Percentiles rank a stretch among this genome's conserved stretches.
Evolutionary conservation across 2,329 filamentous ascomycete species (phyloP).

Genomic region (Phialocephala subalpina): DNA sequence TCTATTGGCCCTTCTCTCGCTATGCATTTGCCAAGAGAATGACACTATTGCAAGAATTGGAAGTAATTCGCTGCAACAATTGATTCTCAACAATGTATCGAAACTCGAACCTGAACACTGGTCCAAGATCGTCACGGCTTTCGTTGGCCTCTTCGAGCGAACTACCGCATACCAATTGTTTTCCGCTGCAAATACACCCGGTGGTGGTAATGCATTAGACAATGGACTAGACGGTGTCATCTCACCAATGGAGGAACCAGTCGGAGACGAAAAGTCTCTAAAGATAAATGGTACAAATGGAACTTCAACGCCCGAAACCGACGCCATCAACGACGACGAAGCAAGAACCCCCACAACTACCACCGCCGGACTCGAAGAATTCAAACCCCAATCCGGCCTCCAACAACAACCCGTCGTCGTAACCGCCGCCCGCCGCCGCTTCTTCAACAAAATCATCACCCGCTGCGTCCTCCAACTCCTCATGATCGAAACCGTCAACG

Average conservation of each 20-base stretch:
- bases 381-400: conserved; percentile 76
- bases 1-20: conserved; percentile 91
- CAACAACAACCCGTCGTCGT: conserved; percentile 93
- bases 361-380: conserved; percentile 70
- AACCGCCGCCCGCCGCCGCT: conserved; percentile 88
- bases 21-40: conserved; percentile 99
- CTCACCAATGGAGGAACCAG: conserved; percentile 38
- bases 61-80: conserved; percentile 95
- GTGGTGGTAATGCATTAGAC: conserved; percentile 60
- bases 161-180: conserved; percentile 97
- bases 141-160: conserved; percentile 92
- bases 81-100: conserved; percentile 94
- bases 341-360: conserved; percentile 37
- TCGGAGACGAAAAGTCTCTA: conserved; percentile 59
- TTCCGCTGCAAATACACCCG: conserved; percentile 72
- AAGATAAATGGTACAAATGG: conserved; percentile 66
- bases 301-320: conserved; percentile 41
- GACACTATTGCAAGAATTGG: conserved; percentile 98
- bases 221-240: conserved; percentile 60
- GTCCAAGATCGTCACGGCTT: conserved; percentile 93
- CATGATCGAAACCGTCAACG: conserved; percentile 99
- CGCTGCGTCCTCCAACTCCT: conserved; percentile 96
- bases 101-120: conserved; percentile 91
- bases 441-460: conserved; percentile 99
- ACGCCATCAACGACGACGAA: conserved; percentile 43